Conservation (phyloP, 805 yeast genomes). For the Cyberlindnera veronae region DNA sequence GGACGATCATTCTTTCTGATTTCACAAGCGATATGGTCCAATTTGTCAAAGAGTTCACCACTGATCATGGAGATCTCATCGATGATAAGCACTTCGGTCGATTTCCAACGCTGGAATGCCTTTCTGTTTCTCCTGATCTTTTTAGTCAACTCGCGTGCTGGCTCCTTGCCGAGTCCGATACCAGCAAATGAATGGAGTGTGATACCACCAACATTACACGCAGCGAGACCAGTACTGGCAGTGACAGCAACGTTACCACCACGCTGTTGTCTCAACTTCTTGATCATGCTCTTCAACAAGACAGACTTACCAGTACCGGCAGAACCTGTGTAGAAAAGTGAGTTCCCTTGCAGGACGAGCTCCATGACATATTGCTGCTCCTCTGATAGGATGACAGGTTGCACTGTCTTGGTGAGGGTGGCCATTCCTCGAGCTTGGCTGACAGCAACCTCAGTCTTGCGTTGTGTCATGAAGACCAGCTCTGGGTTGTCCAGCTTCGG, state of each 20-base stretch:
- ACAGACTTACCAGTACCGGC: slow-evolving; percentile 99
- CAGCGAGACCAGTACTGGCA: slow-evolving; percentile 84
- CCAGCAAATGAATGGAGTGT: slow-evolving; percentile 78
- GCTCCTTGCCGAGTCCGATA: slow-evolving; percentile 66
- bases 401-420: slow-evolving; percentile 17
- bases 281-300: slow-evolving; percentile 62
- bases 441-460: no score
- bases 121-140: slow-evolving; percentile 52
- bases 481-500: slow-evolving; percentile 10
- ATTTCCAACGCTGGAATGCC: slow-evolving; percentile 51
- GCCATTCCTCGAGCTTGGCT: slow-evolving; percentile 6
- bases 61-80: slow-evolving; percentile 85
- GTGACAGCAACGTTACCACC: slow-evolving; percentile 63
- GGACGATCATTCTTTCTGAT: slow-evolving; percentile 47
- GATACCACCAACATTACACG: slow-evolving; percentile 76
- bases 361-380: slow-evolving; percentile 68
- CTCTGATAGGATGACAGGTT: slow-evolving; percentile 38
- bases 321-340: slow-evolving; percentile 90
- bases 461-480: slow-evolving; percentile 15
- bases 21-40: slow-evolving; percentile 55
- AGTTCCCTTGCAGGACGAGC: slow-evolving; percentile 59
- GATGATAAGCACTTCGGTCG: slow-evolving; percentile 55
- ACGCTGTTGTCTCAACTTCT: slow-evolving; percentile 40
- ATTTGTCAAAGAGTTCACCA: slow-evolving; percentile 59
- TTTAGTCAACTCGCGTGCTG: slow-evolving; percentile 41